Conservation (phyloP, 2,329 filamentous ascomycete genomes). For the Colletotrichum melonis region DNA sequence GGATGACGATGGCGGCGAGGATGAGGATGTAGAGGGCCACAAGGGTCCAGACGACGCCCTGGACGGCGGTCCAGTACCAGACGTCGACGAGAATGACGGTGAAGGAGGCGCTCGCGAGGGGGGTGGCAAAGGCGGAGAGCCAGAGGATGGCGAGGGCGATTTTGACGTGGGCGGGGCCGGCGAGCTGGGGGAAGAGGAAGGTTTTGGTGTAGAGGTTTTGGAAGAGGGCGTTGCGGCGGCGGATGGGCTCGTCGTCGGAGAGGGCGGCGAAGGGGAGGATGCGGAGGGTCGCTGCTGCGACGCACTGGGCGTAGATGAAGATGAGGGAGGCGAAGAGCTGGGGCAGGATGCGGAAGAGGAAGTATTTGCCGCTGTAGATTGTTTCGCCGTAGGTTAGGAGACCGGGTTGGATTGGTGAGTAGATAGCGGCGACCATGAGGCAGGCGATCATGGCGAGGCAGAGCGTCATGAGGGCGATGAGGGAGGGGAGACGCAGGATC, state of each 20-base stretch:
- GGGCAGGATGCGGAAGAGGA: slow-evolving; percentile 87
- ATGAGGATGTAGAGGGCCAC: slow-evolving; percentile 80
- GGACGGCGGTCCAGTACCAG: slow-evolving; percentile 86
- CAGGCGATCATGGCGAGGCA: slow-evolving; percentile 78
- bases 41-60: slow-evolving; percentile 82
- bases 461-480: slow-evolving; percentile 69
- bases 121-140: slow-evolving; percentile 83
- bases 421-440: slow-evolving; percentile 79
- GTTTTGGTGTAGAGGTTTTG: slow-evolving; percentile 75
- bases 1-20: slow-evolving; percentile 64
- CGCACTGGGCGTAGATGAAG: slow-evolving; percentile 80
- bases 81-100: slow-evolving; percentile 67
- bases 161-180: slow-evolving; percentile 74
- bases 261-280: slow-evolving; percentile 83
- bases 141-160: slow-evolving; percentile 77
- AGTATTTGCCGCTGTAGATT: slow-evolving; percentile 81
- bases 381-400: slow-evolving; percentile 73
- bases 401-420: slow-evolving; percentile 71
- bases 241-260: slow-evolving; percentile 69
- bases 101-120: slow-evolving; percentile 83
- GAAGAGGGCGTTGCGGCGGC: slow-evolving; percentile 75
- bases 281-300: slow-evolving; percentile 80
- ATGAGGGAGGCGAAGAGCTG: slow-evolving; percentile 79
- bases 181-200: slow-evolving; percentile 70
- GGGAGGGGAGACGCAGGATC: slow-evolving; percentile 74